Conservation (phyloP, 352 stramenopile genomes). For the Aphanomyces euteiches region DNA sequence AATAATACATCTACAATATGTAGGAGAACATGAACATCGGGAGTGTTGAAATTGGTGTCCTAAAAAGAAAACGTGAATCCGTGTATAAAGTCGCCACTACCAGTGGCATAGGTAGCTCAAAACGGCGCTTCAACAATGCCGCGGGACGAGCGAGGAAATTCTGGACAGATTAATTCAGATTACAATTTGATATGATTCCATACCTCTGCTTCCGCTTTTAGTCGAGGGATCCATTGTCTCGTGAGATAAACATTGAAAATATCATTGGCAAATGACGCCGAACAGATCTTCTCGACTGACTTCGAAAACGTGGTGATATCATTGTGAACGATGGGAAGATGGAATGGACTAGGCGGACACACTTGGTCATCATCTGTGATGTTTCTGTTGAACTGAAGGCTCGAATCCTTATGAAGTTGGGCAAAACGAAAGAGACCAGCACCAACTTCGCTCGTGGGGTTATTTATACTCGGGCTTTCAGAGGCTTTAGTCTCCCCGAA, state of each 20-base stretch:
- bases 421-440: conserved; percentile 13
- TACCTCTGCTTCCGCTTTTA: conserved; percentile 59
- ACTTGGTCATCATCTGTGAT: conserved; percentile 35
- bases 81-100: conserved; percentile 3
- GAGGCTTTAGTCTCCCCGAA: no score
- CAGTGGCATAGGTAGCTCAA: conserved; percentile 6
- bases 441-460: background rate
- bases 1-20: conserved; percentile 62
- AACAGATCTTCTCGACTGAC: conserved; percentile 42
- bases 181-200: background rate
- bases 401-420: background rate
- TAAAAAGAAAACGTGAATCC: background rate
- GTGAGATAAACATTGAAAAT: conserved; percentile 55
- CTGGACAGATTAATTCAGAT: background rate
- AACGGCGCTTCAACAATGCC: conserved; percentile 1
- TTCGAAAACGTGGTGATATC: conserved; percentile 60
- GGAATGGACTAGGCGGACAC: conserved; percentile 71
- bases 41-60: conserved; percentile 2
- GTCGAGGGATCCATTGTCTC: conserved; percentile 71
- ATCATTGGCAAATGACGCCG: conserved; percentile 39
- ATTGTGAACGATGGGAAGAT: conserved; percentile 67
- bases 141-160: conserved; percentile 7
- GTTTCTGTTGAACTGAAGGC: background rate
- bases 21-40: conserved; percentile 57
- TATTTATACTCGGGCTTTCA: no score